phyloP scores from a whole-genome alignment of 805 yeast genomes.

The Tetrapisispora taiwanensis region DNA sequence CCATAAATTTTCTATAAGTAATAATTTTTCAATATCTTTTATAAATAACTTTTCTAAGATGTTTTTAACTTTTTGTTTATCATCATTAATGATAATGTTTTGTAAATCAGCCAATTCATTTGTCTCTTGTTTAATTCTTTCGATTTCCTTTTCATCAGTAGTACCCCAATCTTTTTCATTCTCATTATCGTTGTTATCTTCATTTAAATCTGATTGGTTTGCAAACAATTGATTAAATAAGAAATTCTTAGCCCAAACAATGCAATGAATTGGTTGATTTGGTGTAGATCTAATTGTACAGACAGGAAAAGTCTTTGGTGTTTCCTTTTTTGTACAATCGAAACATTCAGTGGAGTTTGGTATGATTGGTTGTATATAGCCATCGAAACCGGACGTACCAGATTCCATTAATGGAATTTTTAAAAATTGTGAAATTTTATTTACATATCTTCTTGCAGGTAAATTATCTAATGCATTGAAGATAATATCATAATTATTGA shows the following conservation, averaged over 20 bases:
- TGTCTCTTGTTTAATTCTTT: constrained; percentile 53
- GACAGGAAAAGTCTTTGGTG: constrained; percentile 88
- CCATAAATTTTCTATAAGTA: constrained; percentile 69
- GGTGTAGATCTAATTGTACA: constrained; percentile 97
- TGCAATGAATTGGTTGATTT: constrained; percentile 88
- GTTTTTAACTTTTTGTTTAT: constrained; percentile 27
- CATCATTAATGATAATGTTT: constrained; percentile 27
- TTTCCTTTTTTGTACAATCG: constrained; percentile 78
- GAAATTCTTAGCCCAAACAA: constrained; percentile 95
- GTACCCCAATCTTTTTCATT: constrained; percentile 43
- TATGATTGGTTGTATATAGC: constrained; percentile 86
- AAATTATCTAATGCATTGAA: constrained; percentile 91
- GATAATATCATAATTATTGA: constrained; percentile 60
- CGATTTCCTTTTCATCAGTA: constrained; percentile 54
- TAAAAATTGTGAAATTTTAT: constrained; percentile 66
- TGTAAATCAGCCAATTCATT: constrained; percentile 51
- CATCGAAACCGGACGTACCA: constrained; percentile 92
- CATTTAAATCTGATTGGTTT: constrained; percentile 25
- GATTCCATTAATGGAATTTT: constrained; percentile 76
- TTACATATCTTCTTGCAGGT: constrained; percentile 86
- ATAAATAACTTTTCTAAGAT: constrained; percentile 54
- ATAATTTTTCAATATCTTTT: constrained; percentile 68
- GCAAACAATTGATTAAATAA: constrained; percentile 73
- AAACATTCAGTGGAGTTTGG: constrained; percentile 84
- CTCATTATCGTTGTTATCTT: constrained; percentile 30